These are phyloP conservation scores for Corniculantispora saksenae DNA, from an alignment of 2,329 filamentous ascomycete genomes.

Conservation along the genomic window DNA sequence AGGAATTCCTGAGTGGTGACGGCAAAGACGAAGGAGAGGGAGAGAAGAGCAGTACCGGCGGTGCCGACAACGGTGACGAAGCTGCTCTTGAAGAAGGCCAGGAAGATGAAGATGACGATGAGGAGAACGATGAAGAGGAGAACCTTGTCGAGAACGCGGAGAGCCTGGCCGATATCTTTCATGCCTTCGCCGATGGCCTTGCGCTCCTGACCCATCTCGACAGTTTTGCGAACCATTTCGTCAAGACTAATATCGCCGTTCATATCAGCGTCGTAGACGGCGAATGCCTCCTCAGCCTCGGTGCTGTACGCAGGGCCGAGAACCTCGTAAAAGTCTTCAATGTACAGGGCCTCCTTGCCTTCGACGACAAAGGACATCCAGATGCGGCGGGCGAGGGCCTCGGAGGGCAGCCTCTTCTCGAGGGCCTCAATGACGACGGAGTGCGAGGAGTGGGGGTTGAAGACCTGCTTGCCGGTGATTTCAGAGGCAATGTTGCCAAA, in stretches of 20 bases:
- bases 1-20: conserved; percentile 91
- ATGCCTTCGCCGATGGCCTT: conserved; percentile 90
- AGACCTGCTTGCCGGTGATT: conserved; percentile 92
- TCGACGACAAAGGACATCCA: conserved; percentile 99
- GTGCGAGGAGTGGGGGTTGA: conserved; percentile 88
- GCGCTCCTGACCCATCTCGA: conserved; percentile 80
- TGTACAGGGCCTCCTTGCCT: conserved; percentile 74
- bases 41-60: conserved; percentile 87
- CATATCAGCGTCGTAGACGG: conserved; percentile 76
- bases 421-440: conserved; percentile 87
- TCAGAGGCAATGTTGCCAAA: conserved; percentile 94
- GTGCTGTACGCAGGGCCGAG: conserved; percentile 72
- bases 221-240: conserved; percentile 88
- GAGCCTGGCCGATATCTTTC: conserved; percentile 95
- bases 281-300: conserved; percentile 85
- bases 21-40: conserved; percentile 94
- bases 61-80: conserved; percentile 86
- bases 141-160: conserved; percentile 85
- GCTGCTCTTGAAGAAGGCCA: conserved; percentile 84
- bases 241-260: conserved; percentile 95
- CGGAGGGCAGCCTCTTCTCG: conserved; percentile 79
- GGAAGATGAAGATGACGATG: conserved; percentile 79
- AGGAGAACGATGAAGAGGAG: conserved; percentile 79
- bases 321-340: conserved; percentile 85
- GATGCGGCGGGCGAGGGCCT: conserved; percentile 89